Base-by-base conservation (phyloP, 2,329 filamentous ascomycete species). In the Aureobasidium pullulans region DNA sequence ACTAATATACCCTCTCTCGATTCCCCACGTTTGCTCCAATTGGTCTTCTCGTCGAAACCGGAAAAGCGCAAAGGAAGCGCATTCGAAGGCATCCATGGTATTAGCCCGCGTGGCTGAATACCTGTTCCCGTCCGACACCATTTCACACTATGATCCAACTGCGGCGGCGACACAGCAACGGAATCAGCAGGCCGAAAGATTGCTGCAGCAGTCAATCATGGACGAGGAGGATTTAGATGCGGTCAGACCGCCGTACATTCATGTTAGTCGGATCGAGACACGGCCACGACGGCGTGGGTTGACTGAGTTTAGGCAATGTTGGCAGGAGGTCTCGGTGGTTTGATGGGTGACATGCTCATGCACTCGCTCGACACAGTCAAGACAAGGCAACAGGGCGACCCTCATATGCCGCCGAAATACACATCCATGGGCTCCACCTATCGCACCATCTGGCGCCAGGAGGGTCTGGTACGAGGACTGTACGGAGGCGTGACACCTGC, bases 341-440 rank as follows among this genome's bases (percentile, higher is more conserved):
- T 89, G 15, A 95, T 88, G 59, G 94, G 95, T 61, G 94, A 99
- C 74, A 88, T 99, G 82, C 79, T 99, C 65, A 99, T 99, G 94
- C 94, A 99, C 77, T 97, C 93, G 47, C 83, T 99, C 69, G 94
- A 99, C 74, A 99, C 94, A 0, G 94, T 99, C 68, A 99, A 99
- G 77, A 99, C 94, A 48, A 84, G 94, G 66, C 95, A 99, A 73
- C 94, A 99, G 75, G 94, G 93, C 69, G 94, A 97, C 70, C 92
- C 93, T 46, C 88, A 94, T 71, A 83, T 96, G 62, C 94, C 94
- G 23, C 88, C 94, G 1, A 96, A 89, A 75, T 99, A 99, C 76
- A 87, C 88, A 10, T 93, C 90, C 15, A 85, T 97, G 73, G 89
- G 88, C 40, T 89, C 88, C 61, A 94, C 93, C 4, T 99, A 97